Conservation (phyloP, 768 basidiomycete genomes). For the Polyporus arcularius region DNA sequence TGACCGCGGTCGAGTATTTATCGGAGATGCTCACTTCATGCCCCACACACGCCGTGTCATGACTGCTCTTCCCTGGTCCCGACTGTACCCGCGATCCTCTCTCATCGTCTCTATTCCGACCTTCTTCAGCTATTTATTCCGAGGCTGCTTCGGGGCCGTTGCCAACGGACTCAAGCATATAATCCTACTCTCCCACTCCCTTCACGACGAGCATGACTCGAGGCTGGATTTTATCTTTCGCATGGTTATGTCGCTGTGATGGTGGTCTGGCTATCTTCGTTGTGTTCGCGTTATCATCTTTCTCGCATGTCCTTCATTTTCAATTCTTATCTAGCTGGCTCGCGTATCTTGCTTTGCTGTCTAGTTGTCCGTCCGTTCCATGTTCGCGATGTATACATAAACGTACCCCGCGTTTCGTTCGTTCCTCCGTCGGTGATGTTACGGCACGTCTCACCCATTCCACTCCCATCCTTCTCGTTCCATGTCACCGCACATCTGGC, state of each 20-base stretch:
- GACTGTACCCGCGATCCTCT: background rate
- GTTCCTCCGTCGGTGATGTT: background rate
- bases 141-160: background rate
- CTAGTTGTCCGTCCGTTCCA: slow-evolving; percentile 1
- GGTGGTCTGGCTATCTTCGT: background rate
- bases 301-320: background rate
- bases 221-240: background rate
- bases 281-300: background rate
- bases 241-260: background rate
- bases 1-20: slow-evolving; percentile 2
- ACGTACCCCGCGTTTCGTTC: background rate
- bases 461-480: background rate
- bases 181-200: background rate
- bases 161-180: background rate
- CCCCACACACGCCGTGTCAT: slow-evolving; percentile 15
- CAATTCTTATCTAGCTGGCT: background rate
- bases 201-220: background rate
- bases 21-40: slow-evolving; percentile 15
- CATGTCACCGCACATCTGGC: background rate
- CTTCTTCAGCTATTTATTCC: slow-evolving; percentile 10
- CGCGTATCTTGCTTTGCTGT: slow-evolving; percentile 20
- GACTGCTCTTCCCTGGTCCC: slow-evolving; percentile 3
- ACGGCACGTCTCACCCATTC: background rate
- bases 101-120: background rate
- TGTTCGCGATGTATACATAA: background rate